Evolutionary conservation across 2,329 filamentous ascomycete species (phyloP).

Genomic region (Penicillium decumbens): DNA sequence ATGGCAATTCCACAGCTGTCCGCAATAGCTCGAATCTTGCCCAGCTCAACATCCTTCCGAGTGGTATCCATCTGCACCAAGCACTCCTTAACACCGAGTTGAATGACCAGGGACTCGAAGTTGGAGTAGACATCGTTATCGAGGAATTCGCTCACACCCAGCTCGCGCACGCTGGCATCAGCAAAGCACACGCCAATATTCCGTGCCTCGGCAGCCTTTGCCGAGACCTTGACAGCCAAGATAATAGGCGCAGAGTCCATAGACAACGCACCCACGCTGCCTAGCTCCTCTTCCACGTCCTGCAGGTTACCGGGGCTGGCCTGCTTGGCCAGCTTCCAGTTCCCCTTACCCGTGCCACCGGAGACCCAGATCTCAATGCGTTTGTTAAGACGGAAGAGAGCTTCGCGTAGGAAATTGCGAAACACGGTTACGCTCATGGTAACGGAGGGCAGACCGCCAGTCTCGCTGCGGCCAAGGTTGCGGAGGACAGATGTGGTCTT

Average conservation of each 20-base stretch:
- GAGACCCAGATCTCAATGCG: constrained; percentile 86
- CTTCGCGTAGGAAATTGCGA: constrained; percentile 89
- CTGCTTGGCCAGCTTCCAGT: constrained; percentile 88
- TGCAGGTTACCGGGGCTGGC: constrained; percentile 95
- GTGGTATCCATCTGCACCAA: constrained; percentile 72
- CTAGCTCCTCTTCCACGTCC: constrained; percentile 93
- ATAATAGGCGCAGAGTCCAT: constrained; percentile 92
- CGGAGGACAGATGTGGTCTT: constrained; percentile 95
- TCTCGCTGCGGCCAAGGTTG: constrained; percentile 77
- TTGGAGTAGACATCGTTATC: constrained; percentile 99
- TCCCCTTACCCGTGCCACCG: constrained; percentile 65
- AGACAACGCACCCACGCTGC: constrained; percentile 52
- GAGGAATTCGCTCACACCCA: constrained; percentile 96
- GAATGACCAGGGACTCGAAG: constrained; percentile 92
- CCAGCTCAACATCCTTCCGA: constrained; percentile 81
- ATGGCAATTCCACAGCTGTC: constrained; percentile 89
- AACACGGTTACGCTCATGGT: constrained; percentile 95
- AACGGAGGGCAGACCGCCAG: constrained; percentile 84
- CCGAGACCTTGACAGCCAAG: constrained; percentile 84
- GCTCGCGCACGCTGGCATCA: constrained; percentile 89
- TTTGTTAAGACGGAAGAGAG: constrained; percentile 85
- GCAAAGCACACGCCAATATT: constrained; percentile 95
- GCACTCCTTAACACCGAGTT: constrained; percentile 92
- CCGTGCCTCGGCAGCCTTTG: constrained; percentile 79
- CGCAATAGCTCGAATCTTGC: constrained; percentile 82